Conservation (phyloP, 2,329 filamentous ascomycete species). For the Beauveria sp. region DNA sequence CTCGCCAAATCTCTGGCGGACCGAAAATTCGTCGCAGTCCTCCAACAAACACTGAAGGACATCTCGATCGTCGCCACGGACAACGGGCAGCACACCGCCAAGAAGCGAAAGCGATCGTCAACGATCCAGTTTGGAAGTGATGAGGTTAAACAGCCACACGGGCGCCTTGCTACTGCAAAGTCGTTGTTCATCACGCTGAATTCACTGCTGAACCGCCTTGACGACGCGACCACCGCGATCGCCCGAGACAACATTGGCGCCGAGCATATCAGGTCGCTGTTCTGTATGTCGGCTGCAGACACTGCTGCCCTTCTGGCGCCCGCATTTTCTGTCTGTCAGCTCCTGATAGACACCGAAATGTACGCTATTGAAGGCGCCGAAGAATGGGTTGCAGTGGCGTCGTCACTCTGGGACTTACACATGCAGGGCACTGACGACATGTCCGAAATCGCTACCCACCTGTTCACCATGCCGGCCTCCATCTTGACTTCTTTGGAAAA, state of each 20-base stretch:
- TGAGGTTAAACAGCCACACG: conserved; percentile 29
- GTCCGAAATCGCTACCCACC: conserved; percentile 38
- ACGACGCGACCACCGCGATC: conserved; percentile 24
- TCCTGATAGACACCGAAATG: conserved; percentile 25
- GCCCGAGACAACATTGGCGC: conserved; percentile 44
- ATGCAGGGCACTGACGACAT: conserved; percentile 41
- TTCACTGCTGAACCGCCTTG: conserved; percentile 38
- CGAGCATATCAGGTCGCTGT: conserved; percentile 51
- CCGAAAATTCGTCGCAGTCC: conserved; percentile 55
- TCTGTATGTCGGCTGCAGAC: conserved; percentile 41
- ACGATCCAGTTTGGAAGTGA: conserved; percentile 30
- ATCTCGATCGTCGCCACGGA: conserved; percentile 29
- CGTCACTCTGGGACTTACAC: conserved; percentile 45
- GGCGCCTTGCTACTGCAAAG: conserved; percentile 39
- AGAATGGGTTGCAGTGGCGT: conserved; percentile 40
- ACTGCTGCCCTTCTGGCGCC: conserved; percentile 37
- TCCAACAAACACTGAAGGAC: conserved; percentile 60
- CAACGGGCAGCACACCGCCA: conserved; percentile 17
- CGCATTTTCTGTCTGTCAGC: conserved; percentile 37
- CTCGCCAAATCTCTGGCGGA: conserved; percentile 66
- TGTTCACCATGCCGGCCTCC: conserved; percentile 31
- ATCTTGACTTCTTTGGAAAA: conserved; percentile 29
- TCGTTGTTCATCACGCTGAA: conserved; percentile 40
- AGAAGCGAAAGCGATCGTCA: conserved; percentile 40
- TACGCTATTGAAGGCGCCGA: conserved; percentile 31